Base-by-base conservation (phyloP, 768 basidiomycete genomes). In the Tulasnella calospora region DNA sequence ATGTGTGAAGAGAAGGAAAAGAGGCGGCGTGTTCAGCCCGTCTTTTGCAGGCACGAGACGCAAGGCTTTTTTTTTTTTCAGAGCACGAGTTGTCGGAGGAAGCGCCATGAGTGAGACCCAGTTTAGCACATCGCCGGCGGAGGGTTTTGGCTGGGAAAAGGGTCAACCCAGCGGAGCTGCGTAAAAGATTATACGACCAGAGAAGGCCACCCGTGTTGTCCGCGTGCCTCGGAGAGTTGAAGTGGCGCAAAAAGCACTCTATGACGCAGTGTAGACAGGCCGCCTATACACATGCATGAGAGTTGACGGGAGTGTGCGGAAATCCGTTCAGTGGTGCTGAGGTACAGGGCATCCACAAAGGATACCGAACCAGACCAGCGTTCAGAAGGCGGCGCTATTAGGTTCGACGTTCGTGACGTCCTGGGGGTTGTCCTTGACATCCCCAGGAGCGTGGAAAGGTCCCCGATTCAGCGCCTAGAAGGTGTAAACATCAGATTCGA, bases 381-480 rank as follows among this genome's bases (percentile, higher is more conserved):
- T 67, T 35, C 61, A 67, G 33, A 35, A 67, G 61, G 30, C 27
- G 33, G 61, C 61, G 33, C 33, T 23, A 35, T 17, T 33, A 6
- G n/a, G 27, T 67, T 67, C 61, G 27, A 35, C 27, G 33, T 27
- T 33, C 13, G 61, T 27, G 27, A 67, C 13, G 61, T 67, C 61
- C 17, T 67, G 61, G 61, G 61, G 61, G 61, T 67, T 67, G 61
- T 67, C 61, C 61, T 30, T 17, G 30, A 33, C 61, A 67, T 67
- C 27, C 44, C 61, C 61, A 67, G 33, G 61, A 67, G 61, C 61
- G 61, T 67, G 61, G 61, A 67, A 67, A 67, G 61, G 61, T 33
- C 61, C 61, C 61, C 51, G 61, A 67, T 67, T 67, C 61, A 67
- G 61, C 61, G 61, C 27, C 61, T 67, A 67, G 61, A 51, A 51